phyloP scores from a whole-genome alignment of 2,329 filamentous ascomycete genomes.

The Graphiopsis chlorocephala region DNA sequence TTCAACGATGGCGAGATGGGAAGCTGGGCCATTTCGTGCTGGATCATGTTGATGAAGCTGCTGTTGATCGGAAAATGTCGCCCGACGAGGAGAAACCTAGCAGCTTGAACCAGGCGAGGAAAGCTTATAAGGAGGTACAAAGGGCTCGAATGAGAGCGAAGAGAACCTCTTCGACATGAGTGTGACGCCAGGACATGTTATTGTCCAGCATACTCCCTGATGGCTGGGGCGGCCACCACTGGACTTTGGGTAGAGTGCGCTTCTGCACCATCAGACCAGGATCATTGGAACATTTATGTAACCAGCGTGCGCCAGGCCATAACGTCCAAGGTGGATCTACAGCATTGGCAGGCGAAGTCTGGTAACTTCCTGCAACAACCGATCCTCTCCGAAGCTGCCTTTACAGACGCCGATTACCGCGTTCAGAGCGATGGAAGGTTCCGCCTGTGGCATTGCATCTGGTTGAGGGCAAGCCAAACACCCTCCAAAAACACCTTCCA shows the following conservation, averaged over 20 bases:
- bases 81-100: conserved; percentile 47
- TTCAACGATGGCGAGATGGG: conserved; percentile 79
- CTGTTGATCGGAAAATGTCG: conserved; percentile 52
- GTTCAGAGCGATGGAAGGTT: too few relatives aligned
- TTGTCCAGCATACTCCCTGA: not conserved
- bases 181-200: not conserved
- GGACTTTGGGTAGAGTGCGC: not conserved
- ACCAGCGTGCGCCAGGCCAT: not conserved
- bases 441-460: too few relatives aligned
- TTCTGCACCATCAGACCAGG: not conserved
- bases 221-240: not conserved
- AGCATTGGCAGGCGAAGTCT: not conserved
- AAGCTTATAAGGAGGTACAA: conserved; percentile 58
- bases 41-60: conserved; percentile 67
- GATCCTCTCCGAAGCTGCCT: too few relatives aligned
- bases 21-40: conserved; percentile 73
- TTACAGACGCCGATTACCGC: too few relatives aligned
- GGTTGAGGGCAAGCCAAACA: not conserved
- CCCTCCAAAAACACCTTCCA: not conserved
- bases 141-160: conserved; percentile 17
- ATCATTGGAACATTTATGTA: not conserved
- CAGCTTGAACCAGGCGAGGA: conserved; percentile 68
- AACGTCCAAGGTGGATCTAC: not conserved
- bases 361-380: not conserved
- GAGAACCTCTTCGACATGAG: conserved; percentile 9